Evolutionary conservation across 208 protist species (phyloP).

Genomic region (Naegleria lovaniensis): DNA sequence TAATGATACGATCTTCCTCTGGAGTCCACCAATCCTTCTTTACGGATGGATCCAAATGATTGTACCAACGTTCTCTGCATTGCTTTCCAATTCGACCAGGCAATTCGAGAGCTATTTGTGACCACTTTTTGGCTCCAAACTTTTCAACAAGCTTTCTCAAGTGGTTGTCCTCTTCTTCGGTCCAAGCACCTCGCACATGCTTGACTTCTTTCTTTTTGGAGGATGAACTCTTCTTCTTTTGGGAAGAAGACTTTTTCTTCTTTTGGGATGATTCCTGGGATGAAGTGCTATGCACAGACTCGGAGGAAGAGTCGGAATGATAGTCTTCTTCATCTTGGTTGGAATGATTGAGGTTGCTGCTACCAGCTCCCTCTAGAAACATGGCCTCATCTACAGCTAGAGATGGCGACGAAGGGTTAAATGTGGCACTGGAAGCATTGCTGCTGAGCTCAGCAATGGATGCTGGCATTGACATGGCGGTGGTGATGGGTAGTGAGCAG

Average conservation of each 20-base stretch:
- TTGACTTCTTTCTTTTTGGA: neutral
- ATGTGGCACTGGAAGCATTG: neutral
- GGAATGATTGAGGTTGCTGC: neutral
- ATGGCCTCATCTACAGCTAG: neutral
- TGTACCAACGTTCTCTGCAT: constrained; percentile 47
- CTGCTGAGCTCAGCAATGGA: neutral
- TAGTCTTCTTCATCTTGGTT: neutral
- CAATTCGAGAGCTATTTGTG: constrained; percentile 39
- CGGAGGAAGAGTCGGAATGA: neutral
- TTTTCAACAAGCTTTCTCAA: constrained; percentile 37
- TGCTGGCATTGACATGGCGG: too few species aligned
- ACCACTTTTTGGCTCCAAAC: constrained; percentile 46
- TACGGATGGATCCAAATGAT: constrained; percentile 45
- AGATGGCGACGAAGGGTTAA: too few species aligned
- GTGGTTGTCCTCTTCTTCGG: constrained; percentile 41
- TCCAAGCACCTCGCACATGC: constrained; percentile 44
- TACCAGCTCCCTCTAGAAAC: neutral
- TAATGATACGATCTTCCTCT: constrained; percentile 39
- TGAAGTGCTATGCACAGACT: neutral
- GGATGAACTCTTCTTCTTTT: neutral
- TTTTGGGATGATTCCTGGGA: neutral
- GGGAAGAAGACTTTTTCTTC: neutral
- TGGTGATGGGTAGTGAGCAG: too few species aligned
- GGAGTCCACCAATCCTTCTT: constrained; percentile 41
- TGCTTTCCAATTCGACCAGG: constrained; percentile 45